Conservation (phyloP, 768 basidiomycete genomes). For the Floccularia luteovirens region DNA sequence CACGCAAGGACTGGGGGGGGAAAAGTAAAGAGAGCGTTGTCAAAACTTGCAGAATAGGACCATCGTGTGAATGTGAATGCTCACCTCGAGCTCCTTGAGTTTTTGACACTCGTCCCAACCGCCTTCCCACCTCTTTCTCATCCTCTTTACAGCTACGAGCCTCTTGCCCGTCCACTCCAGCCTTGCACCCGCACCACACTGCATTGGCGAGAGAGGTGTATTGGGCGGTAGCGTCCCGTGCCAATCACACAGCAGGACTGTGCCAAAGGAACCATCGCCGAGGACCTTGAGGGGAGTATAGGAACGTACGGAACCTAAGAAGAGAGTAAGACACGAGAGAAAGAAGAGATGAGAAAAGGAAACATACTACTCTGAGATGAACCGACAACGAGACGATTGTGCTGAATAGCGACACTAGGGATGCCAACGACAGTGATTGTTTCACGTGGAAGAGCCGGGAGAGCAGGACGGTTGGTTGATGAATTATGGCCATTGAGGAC, state of each 20-base stretch:
- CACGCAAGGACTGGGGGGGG: slow-evolving; percentile 72
- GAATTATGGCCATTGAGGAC: slow-evolving; percentile 34
- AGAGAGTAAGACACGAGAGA: slow-evolving; percentile 9
- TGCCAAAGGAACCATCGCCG: slow-evolving; percentile 98
- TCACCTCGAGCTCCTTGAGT: slow-evolving; percentile 91
- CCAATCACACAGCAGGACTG: slow-evolving; percentile 99
- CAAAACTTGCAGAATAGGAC: slow-evolving; percentile 7
- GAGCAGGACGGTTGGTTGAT: slow-evolving; percentile 16
- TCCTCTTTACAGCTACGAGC: slow-evolving; percentile 94
- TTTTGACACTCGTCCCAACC: slow-evolving; percentile 97
- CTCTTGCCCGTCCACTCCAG: slow-evolving; percentile 94
- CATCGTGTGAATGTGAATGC: slow-evolving; percentile 14
- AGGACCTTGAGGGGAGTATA: slow-evolving; percentile 95
- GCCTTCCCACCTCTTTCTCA: slow-evolving; percentile 97
- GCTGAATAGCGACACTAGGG: slow-evolving; percentile 68
- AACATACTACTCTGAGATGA: slow-evolving; percentile 63
- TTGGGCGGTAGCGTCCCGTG: slow-evolving; percentile 90
- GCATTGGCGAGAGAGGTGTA: slow-evolving; percentile 90
- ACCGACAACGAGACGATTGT: slow-evolving; percentile 67
- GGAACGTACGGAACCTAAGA: slow-evolving; percentile 70
- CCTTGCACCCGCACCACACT: slow-evolving; percentile 85
- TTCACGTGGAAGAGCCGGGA: slow-evolving; percentile 35
- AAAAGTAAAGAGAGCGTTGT: slow-evolving; percentile 7
- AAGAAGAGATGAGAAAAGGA: slow-evolving; percentile 8
- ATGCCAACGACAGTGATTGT: slow-evolving; percentile 64